These are phyloP conservation scores for Globisporangium alternatum DNA, from an alignment of 352 stramenopile species.

Conservation along the genomic window DNA sequence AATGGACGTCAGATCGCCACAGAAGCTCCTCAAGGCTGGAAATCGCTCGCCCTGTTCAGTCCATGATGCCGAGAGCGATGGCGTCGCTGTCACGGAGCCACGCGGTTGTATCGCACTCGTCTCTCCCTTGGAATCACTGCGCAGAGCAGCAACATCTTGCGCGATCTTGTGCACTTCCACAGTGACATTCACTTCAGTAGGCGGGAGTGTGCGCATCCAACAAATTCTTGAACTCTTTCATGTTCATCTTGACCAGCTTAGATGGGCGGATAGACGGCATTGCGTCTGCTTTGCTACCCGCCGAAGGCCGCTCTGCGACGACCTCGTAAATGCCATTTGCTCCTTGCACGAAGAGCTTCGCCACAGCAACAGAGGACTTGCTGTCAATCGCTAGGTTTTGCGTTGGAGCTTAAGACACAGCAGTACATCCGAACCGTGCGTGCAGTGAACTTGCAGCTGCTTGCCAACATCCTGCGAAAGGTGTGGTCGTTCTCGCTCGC, in stretches of 20 bases:
- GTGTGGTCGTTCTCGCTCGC: too few relatives aligned
- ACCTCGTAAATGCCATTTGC: background rate
- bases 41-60: background rate
- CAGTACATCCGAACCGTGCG: too few relatives aligned
- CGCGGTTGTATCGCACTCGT: background rate
- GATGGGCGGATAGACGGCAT: background rate
- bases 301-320: background rate
- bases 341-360: background rate
- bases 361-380: background rate
- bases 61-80: background rate
- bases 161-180: slow-evolving; percentile 1
- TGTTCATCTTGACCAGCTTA: background rate
- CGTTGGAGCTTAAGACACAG: too few relatives aligned
- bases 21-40: background rate
- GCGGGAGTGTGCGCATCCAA: background rate
- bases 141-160: background rate
- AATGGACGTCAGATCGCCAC: slow-evolving; percentile 1
- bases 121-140: background rate
- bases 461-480: too few relatives aligned
- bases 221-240: background rate
- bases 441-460: too few relatives aligned
- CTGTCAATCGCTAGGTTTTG: too few relatives aligned
- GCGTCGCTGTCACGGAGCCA: background rate
- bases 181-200: background rate
- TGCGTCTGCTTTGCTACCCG: background rate